A percentile compares a stretch with the other conserved stretches of the same genome.
Evolutionary conservation across 2,329 filamentous ascomycete genomes (phyloP).

Genomic region (Fusarium papillatum): DNA sequence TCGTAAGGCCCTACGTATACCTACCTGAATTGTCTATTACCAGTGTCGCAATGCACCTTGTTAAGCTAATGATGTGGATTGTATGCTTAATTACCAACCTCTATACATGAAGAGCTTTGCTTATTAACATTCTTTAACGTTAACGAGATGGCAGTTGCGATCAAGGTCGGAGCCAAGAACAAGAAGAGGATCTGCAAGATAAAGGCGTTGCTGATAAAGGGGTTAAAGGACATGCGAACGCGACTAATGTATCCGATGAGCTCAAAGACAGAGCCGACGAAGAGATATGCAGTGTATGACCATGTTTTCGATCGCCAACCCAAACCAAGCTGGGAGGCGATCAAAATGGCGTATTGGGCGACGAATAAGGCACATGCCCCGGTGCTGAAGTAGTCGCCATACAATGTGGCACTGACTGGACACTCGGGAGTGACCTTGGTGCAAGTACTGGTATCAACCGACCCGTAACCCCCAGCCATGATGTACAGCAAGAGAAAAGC

Average conservation of each 20-base stretch:
- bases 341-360: not conserved
- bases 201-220: not conserved
- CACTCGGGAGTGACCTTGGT: not conserved
- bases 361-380: not conserved
- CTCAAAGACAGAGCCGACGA: not conserved
- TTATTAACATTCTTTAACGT: not conserved
- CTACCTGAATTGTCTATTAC: no score
- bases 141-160: not conserved
- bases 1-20: no score
- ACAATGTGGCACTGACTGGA: not conserved
- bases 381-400: not conserved
- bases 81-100: no score
- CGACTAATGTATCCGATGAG: not conserved
- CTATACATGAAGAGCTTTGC: no score
- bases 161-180: not conserved
- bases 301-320: not conserved
- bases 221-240: not conserved
- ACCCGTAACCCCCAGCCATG: not conserved
- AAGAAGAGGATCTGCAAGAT: not conserved
- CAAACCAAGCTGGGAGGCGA: not conserved
- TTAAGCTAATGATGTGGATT: no score
- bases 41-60: no score
- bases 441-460: not conserved
- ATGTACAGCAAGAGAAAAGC: not conserved
- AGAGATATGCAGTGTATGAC: not conserved